Evolutionary conservation across 1,284 basidiomycete species (phyloP).

Genomic region (Coniferiporia sulphurascens): DNA sequence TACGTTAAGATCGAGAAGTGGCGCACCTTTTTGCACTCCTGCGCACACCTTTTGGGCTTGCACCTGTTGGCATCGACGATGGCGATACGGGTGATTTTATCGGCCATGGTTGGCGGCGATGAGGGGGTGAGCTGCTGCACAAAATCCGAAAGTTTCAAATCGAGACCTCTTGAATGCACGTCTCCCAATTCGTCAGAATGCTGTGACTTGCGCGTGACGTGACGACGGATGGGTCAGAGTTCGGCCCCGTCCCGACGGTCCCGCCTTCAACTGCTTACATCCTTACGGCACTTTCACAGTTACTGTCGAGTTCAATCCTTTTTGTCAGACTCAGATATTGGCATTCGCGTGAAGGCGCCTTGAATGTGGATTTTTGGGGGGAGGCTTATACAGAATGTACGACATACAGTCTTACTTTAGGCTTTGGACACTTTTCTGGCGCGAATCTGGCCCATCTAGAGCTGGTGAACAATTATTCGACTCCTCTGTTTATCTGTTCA

Average conservation of each 20-base stretch:
- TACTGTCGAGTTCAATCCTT: not conserved
- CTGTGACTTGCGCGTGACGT: not conserved
- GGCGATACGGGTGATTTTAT: conserved; percentile 94
- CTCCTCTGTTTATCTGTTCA: too few species aligned
- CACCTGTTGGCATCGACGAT: conserved; percentile 92
- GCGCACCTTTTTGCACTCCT: conserved; percentile 86
- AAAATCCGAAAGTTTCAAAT: not conserved
- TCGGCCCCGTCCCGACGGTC: too few species aligned
- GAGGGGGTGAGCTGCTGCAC: not conserved
- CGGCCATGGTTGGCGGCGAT: conserved; percentile 27
- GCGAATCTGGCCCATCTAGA: too few species aligned
- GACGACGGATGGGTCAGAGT: not conserved
- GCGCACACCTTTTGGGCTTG: conserved; percentile 89
- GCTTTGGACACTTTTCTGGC: too few species aligned
- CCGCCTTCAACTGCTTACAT: too few species aligned
- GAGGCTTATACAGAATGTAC: too few species aligned
- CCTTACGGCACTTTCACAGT: not conserved
- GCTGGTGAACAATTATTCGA: too few species aligned
- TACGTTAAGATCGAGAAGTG: not conserved
- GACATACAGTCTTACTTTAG: too few species aligned
- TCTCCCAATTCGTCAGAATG: not conserved
- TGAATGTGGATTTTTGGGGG: too few species aligned
- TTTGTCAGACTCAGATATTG: too few species aligned
- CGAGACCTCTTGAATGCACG: not conserved
- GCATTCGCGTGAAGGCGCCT: too few species aligned